These are phyloP conservation scores for Candida fluviatilis DNA, from an alignment of 805 yeast genomes.

Conservation along the genomic window DNA sequence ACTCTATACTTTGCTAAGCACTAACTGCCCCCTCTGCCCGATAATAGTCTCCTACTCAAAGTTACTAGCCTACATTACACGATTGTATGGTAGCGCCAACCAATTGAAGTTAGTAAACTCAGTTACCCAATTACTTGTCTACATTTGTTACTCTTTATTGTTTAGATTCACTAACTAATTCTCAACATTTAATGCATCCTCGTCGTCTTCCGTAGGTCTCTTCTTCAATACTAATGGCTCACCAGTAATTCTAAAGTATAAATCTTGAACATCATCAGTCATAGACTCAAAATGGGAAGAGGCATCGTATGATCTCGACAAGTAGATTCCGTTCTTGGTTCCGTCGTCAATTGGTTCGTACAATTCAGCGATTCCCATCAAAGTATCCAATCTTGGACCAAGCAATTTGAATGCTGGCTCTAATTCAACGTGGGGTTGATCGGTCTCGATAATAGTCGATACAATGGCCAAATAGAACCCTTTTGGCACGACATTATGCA, in stretches of 20 bases:
- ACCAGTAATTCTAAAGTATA: constrained; percentile 88
- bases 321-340: constrained; percentile 65
- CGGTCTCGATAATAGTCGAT: constrained; percentile 92
- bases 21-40: too few relatives aligned
- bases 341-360: constrained; percentile 89
- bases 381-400: constrained; percentile 74
- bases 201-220: constrained; percentile 58
- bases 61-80: too few relatives aligned
- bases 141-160: too few relatives aligned
- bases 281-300: constrained; percentile 93
- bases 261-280: constrained; percentile 94
- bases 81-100: too few relatives aligned
- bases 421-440: constrained; percentile 84
- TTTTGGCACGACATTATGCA: constrained; percentile 85
- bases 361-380: constrained; percentile 91
- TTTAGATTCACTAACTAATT: constrained; percentile 1
- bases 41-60: too few relatives aligned
- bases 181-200: constrained; percentile 21
- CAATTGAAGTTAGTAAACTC: too few relatives aligned
- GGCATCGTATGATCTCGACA: constrained; percentile 90
- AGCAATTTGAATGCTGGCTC: constrained; percentile 91
- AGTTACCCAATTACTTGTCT: too few relatives aligned
- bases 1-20: too few relatives aligned
- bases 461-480: constrained; percentile 91
- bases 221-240: constrained; percentile 84